These are phyloP conservation scores for Aspergillus pseudoglaucus DNA, from an alignment of 2,329 filamentous ascomycete species.

Conservation along the genomic window DNA sequence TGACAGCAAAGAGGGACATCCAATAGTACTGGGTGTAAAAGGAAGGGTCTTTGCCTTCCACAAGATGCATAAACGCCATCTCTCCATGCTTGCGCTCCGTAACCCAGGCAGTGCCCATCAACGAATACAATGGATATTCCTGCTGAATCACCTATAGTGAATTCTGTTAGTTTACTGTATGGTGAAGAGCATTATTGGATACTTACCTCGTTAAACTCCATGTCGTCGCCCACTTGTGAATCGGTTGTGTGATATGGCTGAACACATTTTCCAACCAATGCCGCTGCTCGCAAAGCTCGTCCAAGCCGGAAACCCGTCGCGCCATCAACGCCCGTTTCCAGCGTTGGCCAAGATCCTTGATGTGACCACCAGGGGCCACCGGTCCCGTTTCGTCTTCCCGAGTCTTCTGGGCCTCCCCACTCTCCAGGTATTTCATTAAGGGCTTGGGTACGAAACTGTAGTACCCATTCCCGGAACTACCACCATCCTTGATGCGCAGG, in stretches of 20 bases:
- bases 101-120: too few species aligned
- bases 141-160: too few species aligned
- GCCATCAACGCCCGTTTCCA: constrained; percentile 6
- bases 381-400: neutral
- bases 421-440: neutral
- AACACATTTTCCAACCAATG: neutral
- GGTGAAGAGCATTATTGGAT: neutral
- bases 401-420: neutral
- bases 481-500: neutral
- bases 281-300: neutral
- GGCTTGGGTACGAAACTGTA: too few species aligned
- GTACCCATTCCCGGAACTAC: neutral
- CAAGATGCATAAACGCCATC: constrained; percentile 13
- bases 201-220: neutral
- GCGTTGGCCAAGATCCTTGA: constrained; percentile 1
- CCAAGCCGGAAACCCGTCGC: constrained; percentile 1
- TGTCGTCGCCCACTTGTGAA: neutral
- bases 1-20: constrained; percentile 17
- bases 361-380: neutral
- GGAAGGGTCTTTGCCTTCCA: constrained; percentile 17
- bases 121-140: too few species aligned
- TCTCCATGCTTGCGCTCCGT: constrained; percentile 11
- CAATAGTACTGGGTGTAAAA: constrained; percentile 12
- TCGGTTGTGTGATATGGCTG: neutral
- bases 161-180: too few species aligned